Base-by-base conservation (phyloP, 2,329 filamentous ascomycete genomes). In the Trichoderma sp. region DNA sequence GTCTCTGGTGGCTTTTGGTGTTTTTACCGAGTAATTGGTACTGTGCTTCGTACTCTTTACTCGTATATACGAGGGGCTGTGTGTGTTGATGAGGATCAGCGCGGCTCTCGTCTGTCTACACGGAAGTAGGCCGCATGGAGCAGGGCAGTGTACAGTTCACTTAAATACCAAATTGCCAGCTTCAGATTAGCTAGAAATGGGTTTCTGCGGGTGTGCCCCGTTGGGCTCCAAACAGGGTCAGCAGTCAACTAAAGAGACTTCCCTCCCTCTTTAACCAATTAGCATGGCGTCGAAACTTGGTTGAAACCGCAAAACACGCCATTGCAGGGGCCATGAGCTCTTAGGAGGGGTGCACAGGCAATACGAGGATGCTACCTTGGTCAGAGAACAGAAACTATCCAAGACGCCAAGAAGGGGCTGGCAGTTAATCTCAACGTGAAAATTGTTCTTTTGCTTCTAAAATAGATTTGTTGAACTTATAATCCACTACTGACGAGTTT, bases 51-150 rank as follows among this genome's bases (percentile, higher is more conserved):
- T 58, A 52, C 63, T 66, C 40, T n/a, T 8, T n/a, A n/a, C 40
- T 56, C 52, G 63, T 66, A 66, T 66, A 66, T 66, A 66, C 63
- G 55, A 58, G 63, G 63, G 63, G 8, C n/a, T 57, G n/a, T n/a
- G n/a, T n/a, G n/a, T n/a, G n/a, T n/a, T n/a, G 52, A 58, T 66
- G 63, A 58, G 37, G 55, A 58, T 66, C 63, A 58, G 63, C 63
- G 29, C 62, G 16, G 62, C 53, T 33, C 52, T 16, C 27, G 37
- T 43, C 31, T 58, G 55, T 49, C 58, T 57, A 49, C 55, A 8
- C 56, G 24, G 37, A 49, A 47, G 37, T 31, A 49, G 29, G 37
- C 27, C 27, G n/a, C 7, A 66, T 40, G 52, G 33, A 43, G 49
- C 31, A 63, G 47, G 47, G 56, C 62, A 65, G 35, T 65, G 62